These are phyloP conservation scores for Beauveria sp. DNA, from an alignment of 2,329 filamentous ascomycete genomes.

Conservation along the genomic window DNA sequence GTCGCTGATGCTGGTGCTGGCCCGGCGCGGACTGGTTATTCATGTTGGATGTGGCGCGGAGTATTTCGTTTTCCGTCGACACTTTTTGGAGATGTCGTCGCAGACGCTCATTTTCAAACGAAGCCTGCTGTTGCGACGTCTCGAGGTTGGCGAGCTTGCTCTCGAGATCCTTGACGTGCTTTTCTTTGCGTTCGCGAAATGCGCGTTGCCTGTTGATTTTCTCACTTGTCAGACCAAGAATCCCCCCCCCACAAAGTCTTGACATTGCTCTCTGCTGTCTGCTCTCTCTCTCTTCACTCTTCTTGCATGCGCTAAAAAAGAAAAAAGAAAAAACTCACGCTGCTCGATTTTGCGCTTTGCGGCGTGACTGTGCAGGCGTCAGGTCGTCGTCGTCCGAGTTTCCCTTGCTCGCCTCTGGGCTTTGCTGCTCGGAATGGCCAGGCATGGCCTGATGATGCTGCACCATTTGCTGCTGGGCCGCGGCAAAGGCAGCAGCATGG, in stretches of 20 bases:
- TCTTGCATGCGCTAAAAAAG: not conserved
- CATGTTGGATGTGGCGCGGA: slow-evolving; percentile 65
- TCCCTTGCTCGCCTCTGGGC: not conserved
- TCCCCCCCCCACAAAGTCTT: not conserved
- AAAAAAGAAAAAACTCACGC: slow-evolving; percentile 39
- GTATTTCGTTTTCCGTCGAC: slow-evolving; percentile 85
- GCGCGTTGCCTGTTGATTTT: slow-evolving; percentile 68
- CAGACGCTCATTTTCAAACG: slow-evolving; percentile 78
- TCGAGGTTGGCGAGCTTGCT: slow-evolving; percentile 73
- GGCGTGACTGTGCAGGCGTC: slow-evolving; percentile 49
- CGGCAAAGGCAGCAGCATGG: slow-evolving; percentile 22
- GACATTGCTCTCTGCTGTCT: too few species aligned
- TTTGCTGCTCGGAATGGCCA: slow-evolving; percentile 18
- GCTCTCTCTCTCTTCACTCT: too few species aligned
- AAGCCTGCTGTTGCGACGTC: slow-evolving; percentile 61
- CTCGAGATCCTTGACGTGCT: slow-evolving; percentile 88
- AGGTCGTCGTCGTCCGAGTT: slow-evolving; percentile 44
- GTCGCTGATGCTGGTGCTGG: not conserved
- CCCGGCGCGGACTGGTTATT: not conserved
- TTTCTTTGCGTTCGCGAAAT: slow-evolving; percentile 92
- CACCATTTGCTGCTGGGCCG: slow-evolving; percentile 17
- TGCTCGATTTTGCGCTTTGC: slow-evolving; percentile 54
- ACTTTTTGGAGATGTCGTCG: slow-evolving; percentile 77
- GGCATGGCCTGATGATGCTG: slow-evolving; percentile 12
- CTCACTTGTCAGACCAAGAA: not conserved